Conservation (phyloP, 2,329 filamentous ascomycete genomes). For the Botryosphaeria dothidea region DNA sequence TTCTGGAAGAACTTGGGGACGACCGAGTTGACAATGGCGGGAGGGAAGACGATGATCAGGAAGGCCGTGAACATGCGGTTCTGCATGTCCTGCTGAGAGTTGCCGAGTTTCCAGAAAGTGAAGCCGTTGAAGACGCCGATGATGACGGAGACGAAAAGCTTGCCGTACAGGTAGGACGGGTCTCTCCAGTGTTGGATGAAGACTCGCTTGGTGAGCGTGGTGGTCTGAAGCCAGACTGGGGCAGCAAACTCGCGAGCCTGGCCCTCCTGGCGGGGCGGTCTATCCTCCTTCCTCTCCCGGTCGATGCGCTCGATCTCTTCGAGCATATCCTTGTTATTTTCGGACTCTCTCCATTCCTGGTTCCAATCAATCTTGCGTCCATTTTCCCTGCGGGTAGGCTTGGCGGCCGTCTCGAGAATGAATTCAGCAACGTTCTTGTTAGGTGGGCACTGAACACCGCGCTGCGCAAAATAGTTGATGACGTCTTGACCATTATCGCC, state of each 20-base stretch:
- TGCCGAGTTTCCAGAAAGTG: constrained; percentile 71
- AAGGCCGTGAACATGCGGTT: constrained; percentile 76
- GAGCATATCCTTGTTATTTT: constrained; percentile 38
- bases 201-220: constrained; percentile 67
- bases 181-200: constrained; percentile 76
- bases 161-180: constrained; percentile 74
- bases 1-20: constrained; percentile 78
- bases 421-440: constrained; percentile 81
- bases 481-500: constrained; percentile 60
- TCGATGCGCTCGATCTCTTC: constrained; percentile 68
- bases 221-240: constrained; percentile 62
- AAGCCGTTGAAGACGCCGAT: constrained; percentile 78
- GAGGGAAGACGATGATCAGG: constrained; percentile 60
- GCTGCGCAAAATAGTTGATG: constrained; percentile 61
- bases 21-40: constrained; percentile 71
- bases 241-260: constrained; percentile 64
- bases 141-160: constrained; percentile 70
- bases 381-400: constrained; percentile 60
- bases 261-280: background rate
- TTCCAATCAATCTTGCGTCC: constrained; percentile 51
- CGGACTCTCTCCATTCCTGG: constrained; percentile 57
- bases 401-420: constrained; percentile 75
- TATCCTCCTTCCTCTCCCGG: constrained; percentile 46
- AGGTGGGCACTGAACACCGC: constrained; percentile 64
- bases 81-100: constrained; percentile 68